These are phyloP conservation scores for Boletus reticulatus DNA, from an alignment of 768 basidiomycete genomes.

Conservation along the genomic window DNA sequence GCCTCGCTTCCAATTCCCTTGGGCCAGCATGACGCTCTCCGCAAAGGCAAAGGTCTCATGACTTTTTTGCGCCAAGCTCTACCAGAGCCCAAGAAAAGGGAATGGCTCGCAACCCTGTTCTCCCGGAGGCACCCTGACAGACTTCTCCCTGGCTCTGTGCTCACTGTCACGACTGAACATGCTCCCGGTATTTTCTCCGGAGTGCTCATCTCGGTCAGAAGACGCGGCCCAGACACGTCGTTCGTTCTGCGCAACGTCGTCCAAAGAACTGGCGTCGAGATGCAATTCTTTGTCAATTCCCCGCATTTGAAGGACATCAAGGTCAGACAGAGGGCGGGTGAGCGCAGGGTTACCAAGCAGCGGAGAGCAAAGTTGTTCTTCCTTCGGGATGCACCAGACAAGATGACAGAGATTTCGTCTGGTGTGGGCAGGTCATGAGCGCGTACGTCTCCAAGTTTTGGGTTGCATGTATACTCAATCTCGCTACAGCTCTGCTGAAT, in stretches of 20 bases:
- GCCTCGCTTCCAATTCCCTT: slow-evolving; percentile 40
- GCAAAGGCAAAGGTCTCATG: slow-evolving; percentile 77
- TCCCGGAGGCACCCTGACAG: slow-evolving; percentile 64
- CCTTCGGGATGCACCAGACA: slow-evolving; percentile 76
- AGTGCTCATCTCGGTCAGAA: slow-evolving; percentile 78
- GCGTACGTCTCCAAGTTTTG: slow-evolving; percentile 9
- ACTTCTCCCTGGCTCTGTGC: slow-evolving; percentile 80
- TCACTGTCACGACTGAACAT: slow-evolving; percentile 74
- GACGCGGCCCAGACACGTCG: slow-evolving; percentile 84
- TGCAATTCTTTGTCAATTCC: slow-evolving; percentile 84
- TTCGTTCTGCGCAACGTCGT: slow-evolving; percentile 89
- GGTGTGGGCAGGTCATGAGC: slow-evolving; percentile 33
- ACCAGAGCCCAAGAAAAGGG: slow-evolving; percentile 65
- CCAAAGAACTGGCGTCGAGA: slow-evolving; percentile 89
- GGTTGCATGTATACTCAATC: slow-evolving; percentile 1
- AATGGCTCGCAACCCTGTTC: slow-evolving; percentile 68
- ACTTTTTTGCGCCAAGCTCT: slow-evolving; percentile 64
- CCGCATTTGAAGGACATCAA: slow-evolving; percentile 88
- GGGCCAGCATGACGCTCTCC: slow-evolving; percentile 43
- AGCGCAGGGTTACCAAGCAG: slow-evolving; percentile 47
- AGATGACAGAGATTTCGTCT: slow-evolving; percentile 74
- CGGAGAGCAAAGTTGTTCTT: slow-evolving; percentile 83
- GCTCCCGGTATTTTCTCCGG: slow-evolving; percentile 86
- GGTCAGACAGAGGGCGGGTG: slow-evolving; percentile 60
- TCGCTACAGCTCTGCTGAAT: slow-evolving; percentile 3